Percentiles rank a stretch among this genome's conserved stretches.
Conservation (phyloP, 2,329 filamentous ascomycete genomes). For the Diaporthe sp. region DNA sequence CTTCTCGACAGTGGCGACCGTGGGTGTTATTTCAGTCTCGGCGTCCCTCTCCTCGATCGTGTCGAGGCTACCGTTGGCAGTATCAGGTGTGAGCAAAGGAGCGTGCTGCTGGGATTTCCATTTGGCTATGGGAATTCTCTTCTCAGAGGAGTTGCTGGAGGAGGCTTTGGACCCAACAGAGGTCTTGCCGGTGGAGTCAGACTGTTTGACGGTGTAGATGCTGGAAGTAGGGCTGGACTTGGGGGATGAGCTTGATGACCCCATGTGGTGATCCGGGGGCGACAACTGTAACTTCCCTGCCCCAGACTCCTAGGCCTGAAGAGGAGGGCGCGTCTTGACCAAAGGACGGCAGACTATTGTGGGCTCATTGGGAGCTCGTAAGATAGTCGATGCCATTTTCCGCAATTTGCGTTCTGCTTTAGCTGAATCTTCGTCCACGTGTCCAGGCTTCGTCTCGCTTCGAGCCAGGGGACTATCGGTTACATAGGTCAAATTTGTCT, state of each 20-base stretch:
- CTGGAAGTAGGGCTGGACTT: constrained; percentile 44
- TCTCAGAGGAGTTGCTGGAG: constrained; percentile 44
- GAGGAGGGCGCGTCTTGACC: constrained; percentile 52
- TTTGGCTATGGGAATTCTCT: constrained; percentile 45
- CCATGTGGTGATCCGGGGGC: constrained; percentile 24
- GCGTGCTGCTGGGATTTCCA: constrained; percentile 43
- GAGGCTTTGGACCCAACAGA: constrained; percentile 57
- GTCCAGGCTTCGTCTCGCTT: constrained; percentile 37
- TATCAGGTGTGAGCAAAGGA: constrained; percentile 36
- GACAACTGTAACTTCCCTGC: constrained; percentile 39
- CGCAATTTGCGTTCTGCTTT: constrained; percentile 39
- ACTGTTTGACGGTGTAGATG: constrained; percentile 40
- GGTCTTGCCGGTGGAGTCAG: constrained; percentile 51
- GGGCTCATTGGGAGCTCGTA: constrained; percentile 53
- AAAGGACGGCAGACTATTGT: constrained; percentile 58
- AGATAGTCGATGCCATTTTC: constrained; percentile 56
- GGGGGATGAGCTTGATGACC: constrained; percentile 39
- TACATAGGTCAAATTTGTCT: background rate
- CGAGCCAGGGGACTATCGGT: constrained; percentile 28
- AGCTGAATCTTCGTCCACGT: background rate
- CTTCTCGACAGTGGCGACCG: constrained; percentile 77
- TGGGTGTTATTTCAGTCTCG: constrained; percentile 46
- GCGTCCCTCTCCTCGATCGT: constrained; percentile 51
- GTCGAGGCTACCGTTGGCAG: constrained; percentile 46
- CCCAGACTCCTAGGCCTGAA: constrained; percentile 51